Base-by-base conservation (phyloP, 305 asterid genomes). In the Solanum aculeatissimum region DNA sequence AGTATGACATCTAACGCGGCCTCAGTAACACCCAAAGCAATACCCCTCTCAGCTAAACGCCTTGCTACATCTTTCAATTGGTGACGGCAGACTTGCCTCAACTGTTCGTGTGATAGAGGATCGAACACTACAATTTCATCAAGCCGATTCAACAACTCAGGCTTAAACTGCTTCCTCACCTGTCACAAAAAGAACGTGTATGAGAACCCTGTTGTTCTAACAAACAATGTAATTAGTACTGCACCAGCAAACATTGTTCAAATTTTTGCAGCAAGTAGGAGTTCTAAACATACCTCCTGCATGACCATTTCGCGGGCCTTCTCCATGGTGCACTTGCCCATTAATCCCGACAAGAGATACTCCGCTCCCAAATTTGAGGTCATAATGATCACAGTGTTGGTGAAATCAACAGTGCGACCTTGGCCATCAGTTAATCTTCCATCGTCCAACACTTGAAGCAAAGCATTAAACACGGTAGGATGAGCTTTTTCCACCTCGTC, bases 401-500 rank as follows among this genome's bases (percentile, higher is more conserved):
- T 94, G 87, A 96, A 96, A 86, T 96, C 98, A 0, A 96, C 97
- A 0, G 99, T 94, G 6, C 98, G 88, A 47, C 98, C 99, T 87
- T 94, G 98, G 11, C 98, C 98, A 16, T 95, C 98, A 0, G 98
- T 93, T 47, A 96, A 85, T 85, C 99, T 90, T 16, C 98, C 98
- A 4, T 96, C 99, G 3, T 95, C 98, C 57, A 96, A 53, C 32
- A 96, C 98, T 85, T 96, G 99, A 7, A 96, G 93, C 85, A 96
- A 81, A 6, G 98, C 87, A 29, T 96, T 95, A 85, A 96, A 96
- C 14, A 96, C 97, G 0, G 94, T 1, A 0, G 93, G 88, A 57
- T 96, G 98, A 0, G 98, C 98, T 83, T 95, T 96, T 85, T 96
- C 98, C 6, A 96, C 96, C 81, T 96, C 99, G 70, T 96, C 99